A percentile compares a stretch with the other conserved stretches of the same genome.
Evolutionary conservation across 2,329 filamentous ascomycete species (phyloP).

Genomic region (Xylaria sp.): DNA sequence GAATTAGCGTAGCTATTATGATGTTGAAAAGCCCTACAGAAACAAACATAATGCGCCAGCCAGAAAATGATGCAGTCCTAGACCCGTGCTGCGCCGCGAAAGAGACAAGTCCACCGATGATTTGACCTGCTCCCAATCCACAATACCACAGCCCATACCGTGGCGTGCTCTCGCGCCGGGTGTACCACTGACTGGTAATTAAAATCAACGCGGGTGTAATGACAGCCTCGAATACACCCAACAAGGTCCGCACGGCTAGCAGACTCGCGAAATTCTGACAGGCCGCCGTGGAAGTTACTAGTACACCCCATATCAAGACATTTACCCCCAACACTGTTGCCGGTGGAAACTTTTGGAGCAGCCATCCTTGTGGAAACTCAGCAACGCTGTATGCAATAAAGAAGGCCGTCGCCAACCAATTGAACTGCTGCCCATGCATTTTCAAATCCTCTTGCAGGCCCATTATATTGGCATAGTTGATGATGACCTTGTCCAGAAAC

Average conservation of each 20-base stretch:
- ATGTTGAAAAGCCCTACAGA: conserved; percentile 59
- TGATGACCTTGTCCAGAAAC: conserved; percentile 71
- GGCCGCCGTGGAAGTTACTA: conserved; percentile 71
- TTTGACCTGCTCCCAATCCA: conserved; percentile 68
- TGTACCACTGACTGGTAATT: conserved; percentile 78
- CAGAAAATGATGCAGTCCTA: conserved; percentile 47
- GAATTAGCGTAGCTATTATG: conserved; percentile 53
- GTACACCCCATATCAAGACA: conserved; percentile 67
- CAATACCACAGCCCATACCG: conserved; percentile 73
- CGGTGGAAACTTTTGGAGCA: conserved; percentile 69
- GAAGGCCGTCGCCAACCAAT: conserved; percentile 69
- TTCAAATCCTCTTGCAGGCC: conserved; percentile 65
- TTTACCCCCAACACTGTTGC: conserved; percentile 70
- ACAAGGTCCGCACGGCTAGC: conserved; percentile 72
- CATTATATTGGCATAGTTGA: conserved; percentile 76
- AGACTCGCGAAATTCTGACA: conserved; percentile 69
- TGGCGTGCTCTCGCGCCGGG: conserved; percentile 72
- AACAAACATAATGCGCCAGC: conserved; percentile 63
- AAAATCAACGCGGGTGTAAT: conserved; percentile 76
- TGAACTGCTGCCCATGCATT: conserved; percentile 69
- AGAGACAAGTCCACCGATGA: conserved; percentile 57
- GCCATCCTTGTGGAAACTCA: conserved; percentile 69
- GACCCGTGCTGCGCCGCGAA: conserved; percentile 66
- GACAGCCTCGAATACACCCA: conserved; percentile 74
- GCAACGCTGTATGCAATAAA: conserved; percentile 70